Evolutionary conservation across 495 filamentous ascomycete species (phyloP).

Genomic region (Xylaria nigripes): DNA sequence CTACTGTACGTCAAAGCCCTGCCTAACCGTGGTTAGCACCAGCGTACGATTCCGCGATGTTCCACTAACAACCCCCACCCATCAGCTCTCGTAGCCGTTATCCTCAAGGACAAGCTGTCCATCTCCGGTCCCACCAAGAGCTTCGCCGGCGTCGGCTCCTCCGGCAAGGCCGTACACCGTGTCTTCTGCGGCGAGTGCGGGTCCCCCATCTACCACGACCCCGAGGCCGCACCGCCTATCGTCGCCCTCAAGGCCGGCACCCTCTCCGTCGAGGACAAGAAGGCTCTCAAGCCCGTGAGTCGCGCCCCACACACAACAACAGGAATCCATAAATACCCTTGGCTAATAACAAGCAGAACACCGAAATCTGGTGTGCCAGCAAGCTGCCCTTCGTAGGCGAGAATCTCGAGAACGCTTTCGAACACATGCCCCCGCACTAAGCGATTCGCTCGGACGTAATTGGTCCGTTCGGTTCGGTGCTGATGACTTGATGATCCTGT

Average conservation of each 20-base stretch:
- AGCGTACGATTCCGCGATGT: neutral
- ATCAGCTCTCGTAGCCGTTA: slow-evolving; percentile 55
- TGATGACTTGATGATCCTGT: too few relatives aligned
- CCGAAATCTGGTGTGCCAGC: slow-evolving; percentile 60
- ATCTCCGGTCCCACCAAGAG: slow-evolving; percentile 57
- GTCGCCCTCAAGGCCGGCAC: slow-evolving; percentile 62
- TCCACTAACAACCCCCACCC: neutral
- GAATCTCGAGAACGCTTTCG: slow-evolving; percentile 44
- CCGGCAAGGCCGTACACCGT: slow-evolving; percentile 53
- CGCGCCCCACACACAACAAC: neutral
- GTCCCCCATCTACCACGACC: slow-evolving; percentile 61
- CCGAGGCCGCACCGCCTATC: slow-evolving; percentile 57
- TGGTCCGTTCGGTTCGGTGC: too few relatives aligned
- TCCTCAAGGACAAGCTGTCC: slow-evolving; percentile 53
- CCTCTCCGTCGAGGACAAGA: slow-evolving; percentile 55
- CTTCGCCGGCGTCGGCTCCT: slow-evolving; percentile 46
- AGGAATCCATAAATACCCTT: neutral
- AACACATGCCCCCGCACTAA: slow-evolving; percentile 10
- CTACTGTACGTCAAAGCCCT: slow-evolving; percentile 45
- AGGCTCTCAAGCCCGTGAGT: slow-evolving; percentile 56
- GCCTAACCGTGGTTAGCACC: neutral
- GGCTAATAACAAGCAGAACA: slow-evolving; percentile 36
- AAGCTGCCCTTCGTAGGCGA: slow-evolving; percentile 65
- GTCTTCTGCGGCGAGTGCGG: slow-evolving; percentile 64
- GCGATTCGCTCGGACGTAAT: neutral